Conservation (phyloP, 176 grass and related monocot genomes). For the Hordeum marinum region DNA sequence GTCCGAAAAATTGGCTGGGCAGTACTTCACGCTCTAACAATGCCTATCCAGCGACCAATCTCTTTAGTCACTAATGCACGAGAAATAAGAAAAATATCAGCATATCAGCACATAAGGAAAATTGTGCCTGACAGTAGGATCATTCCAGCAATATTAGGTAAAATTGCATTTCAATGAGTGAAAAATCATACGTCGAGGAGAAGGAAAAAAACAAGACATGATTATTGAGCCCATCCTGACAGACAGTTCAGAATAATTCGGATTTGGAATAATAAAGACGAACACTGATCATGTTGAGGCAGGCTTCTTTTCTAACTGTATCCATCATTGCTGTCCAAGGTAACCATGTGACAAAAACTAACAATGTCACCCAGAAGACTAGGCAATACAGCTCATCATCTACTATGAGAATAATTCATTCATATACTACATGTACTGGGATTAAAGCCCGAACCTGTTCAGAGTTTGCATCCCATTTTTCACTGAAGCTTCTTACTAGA, state of each 20-base stretch:
- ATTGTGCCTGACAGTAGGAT: not conserved
- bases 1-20: no score
- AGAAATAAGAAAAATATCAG: not conserved
- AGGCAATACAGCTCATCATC: no score
- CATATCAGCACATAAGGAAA: not conserved
- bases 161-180: not conserved
- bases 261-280: no score
- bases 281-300: no score
- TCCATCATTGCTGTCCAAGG: no score
- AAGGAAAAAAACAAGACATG: no score
- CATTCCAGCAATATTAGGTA: not conserved
- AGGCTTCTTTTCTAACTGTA: no score
- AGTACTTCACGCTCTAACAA: not conserved
- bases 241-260: no score
- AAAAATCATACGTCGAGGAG: no score
- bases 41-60: not conserved
- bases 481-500: not conserved
- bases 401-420: not conserved
- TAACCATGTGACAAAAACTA: no score
- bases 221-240: no score
- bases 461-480: not conserved
- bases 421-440: not conserved
- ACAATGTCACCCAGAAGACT: no score
- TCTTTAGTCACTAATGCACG: not conserved
- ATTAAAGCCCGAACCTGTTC: not conserved